phyloP scores from a whole-genome alignment of 352 stramenopile species.

The Phytophthora litchii region DNA sequence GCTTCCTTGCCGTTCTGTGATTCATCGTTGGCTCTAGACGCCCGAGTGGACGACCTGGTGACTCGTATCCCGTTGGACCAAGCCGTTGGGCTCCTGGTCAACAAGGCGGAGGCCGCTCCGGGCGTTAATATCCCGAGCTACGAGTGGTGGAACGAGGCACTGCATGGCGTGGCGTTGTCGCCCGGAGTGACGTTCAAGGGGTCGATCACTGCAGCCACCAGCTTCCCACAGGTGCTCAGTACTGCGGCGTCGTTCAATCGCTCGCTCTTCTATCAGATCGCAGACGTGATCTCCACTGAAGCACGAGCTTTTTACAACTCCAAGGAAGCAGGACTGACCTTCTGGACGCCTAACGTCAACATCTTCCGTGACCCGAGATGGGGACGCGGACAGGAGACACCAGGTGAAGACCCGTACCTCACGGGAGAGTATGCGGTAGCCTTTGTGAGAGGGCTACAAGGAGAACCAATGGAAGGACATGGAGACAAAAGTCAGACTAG shows the following conservation, averaged over 20 bases:
- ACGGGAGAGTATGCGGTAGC: conserved; percentile 82
- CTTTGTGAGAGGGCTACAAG: conserved; percentile 89
- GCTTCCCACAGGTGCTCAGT: conserved; percentile 88
- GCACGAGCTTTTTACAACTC: conserved; percentile 81
- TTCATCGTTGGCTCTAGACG: conserved; percentile 43
- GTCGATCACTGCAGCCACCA: conserved; percentile 76
- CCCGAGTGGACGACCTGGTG: conserved; percentile 75
- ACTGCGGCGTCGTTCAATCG: conserved; percentile 87
- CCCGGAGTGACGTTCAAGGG: conserved; percentile 63
- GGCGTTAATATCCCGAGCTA: conserved; percentile 66
- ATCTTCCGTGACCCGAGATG: conserved; percentile 92
- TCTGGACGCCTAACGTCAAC: conserved; percentile 95
- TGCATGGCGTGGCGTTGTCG: conserved; percentile 86
- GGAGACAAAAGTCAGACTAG: conserved; percentile 4
- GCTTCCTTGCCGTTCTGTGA: conserved; percentile 75
- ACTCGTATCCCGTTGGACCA: conserved; percentile 65
- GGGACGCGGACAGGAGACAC: conserved; percentile 90
- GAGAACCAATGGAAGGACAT: conserved; percentile 44
- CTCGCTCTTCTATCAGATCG: conserved; percentile 84
- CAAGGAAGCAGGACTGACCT: conserved; percentile 83
- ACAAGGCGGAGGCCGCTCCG: conserved; percentile 49
- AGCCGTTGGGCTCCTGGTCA: conserved; percentile 70
- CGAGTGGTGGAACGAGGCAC: conserved; percentile 90
- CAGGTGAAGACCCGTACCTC: conserved; percentile 91
- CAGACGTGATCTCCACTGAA: conserved; percentile 82